Percentiles rank a stretch among this genome's conserved stretches.
Evolutionary conservation across 495 filamentous ascomycete species (phyloP).

Genomic region (Aspergillus panamensis): DNA sequence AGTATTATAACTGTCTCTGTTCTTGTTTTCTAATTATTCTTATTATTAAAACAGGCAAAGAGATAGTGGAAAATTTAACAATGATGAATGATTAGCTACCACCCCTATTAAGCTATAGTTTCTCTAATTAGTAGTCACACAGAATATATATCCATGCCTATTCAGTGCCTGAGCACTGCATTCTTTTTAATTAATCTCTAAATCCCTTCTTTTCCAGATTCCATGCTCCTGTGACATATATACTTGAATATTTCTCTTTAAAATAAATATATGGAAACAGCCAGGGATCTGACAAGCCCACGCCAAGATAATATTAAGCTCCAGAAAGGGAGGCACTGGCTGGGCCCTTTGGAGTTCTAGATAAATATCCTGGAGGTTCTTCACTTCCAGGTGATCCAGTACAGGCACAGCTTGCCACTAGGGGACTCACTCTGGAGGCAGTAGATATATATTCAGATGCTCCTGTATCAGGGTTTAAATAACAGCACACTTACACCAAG

Average conservation of each 20-base stretch:
- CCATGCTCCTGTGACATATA: not conserved
- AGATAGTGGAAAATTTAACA: too few relatives aligned
- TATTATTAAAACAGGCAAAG: too few relatives aligned
- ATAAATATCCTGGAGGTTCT: not conserved
- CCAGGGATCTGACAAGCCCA: not conserved
- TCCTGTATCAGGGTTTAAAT: not conserved
- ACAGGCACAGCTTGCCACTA: not conserved
- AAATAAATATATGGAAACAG: not conserved
- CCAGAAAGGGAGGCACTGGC: not conserved
- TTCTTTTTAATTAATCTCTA: not conserved
- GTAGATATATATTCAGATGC: not conserved
- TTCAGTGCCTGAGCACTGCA: not conserved
- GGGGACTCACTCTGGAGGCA: not conserved
- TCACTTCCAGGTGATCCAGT: not conserved
- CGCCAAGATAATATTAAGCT: not conserved
- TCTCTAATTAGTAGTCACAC: not conserved
- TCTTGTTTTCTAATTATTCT: too few relatives aligned
- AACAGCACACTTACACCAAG: not conserved
- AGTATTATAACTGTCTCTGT: too few relatives aligned
- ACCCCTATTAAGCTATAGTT: too few relatives aligned
- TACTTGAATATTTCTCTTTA: not conserved
- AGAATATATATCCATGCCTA: not conserved
- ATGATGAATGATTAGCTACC: not conserved
- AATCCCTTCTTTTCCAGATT: not conserved
- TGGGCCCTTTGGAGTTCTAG: not conserved